Conservation (phyloP, 768 basidiomycete genomes). For the Cyathus striatus region DNA sequence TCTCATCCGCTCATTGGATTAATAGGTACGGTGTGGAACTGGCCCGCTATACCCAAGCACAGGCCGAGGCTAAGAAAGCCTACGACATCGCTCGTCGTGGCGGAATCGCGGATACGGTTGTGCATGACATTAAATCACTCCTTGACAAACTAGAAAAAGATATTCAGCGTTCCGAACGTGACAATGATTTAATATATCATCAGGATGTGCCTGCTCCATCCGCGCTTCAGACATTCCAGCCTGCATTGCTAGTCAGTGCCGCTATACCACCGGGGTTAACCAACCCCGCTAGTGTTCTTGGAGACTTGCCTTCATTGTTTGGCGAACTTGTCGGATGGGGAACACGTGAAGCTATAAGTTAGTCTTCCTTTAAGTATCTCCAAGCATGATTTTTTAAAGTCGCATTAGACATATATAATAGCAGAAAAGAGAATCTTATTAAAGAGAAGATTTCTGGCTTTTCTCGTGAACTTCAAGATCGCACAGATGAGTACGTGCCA, state of each 20-base stretch:
- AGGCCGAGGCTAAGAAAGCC: slow-evolving; percentile 61
- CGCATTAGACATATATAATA: slow-evolving; percentile 73
- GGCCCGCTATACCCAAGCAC: slow-evolving; percentile 69
- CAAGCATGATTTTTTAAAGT: slow-evolving; percentile 1
- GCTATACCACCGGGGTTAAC: slow-evolving; percentile 48
- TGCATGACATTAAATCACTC: slow-evolving; percentile 81
- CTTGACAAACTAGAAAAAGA: slow-evolving; percentile 65
- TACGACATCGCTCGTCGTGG: slow-evolving; percentile 62
- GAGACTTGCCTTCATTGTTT: slow-evolving; percentile 59
- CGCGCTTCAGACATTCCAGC: slow-evolving; percentile 58
- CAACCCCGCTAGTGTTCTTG: slow-evolving; percentile 53
- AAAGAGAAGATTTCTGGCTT: slow-evolving; percentile 59
- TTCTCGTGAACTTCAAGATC: slow-evolving; percentile 58
- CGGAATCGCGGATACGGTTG: slow-evolving; percentile 55
- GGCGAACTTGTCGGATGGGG: slow-evolving; percentile 79
- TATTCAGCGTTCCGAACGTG: slow-evolving; percentile 69
- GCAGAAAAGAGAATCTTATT: slow-evolving; percentile 69
- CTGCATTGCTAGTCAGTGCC: slow-evolving; percentile 61
- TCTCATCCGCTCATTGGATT: slow-evolving; percentile 7
- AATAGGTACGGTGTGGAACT: slow-evolving; percentile 85
- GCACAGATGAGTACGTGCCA: slow-evolving; percentile 50
- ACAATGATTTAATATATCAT: slow-evolving; percentile 96
- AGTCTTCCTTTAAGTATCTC: slow-evolving; percentile 16
- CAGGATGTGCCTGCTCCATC: slow-evolving; percentile 74
- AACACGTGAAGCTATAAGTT: slow-evolving; percentile 84